Percentiles rank a stretch among this genome's conserved stretches.
Conservation (phyloP, 352 stramenopile genomes). For the Aphanomyces astaci region DNA sequence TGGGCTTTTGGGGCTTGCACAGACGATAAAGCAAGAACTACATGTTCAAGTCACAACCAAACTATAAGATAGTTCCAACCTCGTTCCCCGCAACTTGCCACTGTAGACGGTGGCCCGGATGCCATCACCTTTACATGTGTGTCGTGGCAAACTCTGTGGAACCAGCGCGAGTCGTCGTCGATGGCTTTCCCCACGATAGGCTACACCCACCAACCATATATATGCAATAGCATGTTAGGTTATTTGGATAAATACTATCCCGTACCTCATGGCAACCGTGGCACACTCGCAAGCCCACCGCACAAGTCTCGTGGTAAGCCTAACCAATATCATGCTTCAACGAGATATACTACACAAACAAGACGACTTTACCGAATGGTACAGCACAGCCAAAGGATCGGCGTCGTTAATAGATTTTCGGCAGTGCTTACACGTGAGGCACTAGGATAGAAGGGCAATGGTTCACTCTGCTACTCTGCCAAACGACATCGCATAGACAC, state of each 20-base stretch:
- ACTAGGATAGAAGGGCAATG: background rate
- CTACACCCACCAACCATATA: too few species aligned
- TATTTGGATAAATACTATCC: too few species aligned
- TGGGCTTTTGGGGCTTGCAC: too few species aligned
- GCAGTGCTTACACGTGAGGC: background rate
- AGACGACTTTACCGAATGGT: background rate
- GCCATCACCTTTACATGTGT: background rate
- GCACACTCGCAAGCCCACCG: background rate
- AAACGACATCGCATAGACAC: background rate
- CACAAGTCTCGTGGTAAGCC: conserved; percentile 3
- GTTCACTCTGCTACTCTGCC: background rate
- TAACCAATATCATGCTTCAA: background rate
- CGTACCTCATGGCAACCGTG: background rate
- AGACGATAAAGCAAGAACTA: background rate
- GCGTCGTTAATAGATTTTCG: background rate
- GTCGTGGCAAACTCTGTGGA: background rate
- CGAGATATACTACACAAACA: background rate
- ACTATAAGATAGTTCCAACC: background rate
- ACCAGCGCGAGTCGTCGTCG: background rate
- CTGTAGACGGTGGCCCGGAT: background rate
- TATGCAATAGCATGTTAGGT: too few species aligned
- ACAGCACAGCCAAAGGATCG: background rate
- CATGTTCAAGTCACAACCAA: background rate
- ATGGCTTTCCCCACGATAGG: background rate
- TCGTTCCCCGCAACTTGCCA: background rate